Evolutionary conservation across 1,139 yeast species (phyloP).

Genomic region (Candida tetrigidarum): DNA sequence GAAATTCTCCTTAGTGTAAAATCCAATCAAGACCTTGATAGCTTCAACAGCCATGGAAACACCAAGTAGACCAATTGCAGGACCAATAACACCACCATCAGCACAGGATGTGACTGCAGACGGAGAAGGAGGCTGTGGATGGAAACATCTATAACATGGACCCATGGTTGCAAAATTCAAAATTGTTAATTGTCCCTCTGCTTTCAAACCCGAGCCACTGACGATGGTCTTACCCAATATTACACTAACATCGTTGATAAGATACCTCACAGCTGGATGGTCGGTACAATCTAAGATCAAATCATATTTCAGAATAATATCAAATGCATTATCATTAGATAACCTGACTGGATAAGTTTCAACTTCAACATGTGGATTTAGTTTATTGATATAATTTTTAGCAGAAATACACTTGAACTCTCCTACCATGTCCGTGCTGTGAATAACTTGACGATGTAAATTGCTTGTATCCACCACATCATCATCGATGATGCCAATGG

Average conservation of each 20-base stretch:
- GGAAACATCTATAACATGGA: slow-evolving; percentile 95
- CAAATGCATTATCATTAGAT: slow-evolving; percentile 61
- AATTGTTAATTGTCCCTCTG: slow-evolving; percentile 89
- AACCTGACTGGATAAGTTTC: slow-evolving; percentile 57
- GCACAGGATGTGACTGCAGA: slow-evolving; percentile 82
- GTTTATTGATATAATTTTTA: slow-evolving; percentile 44
- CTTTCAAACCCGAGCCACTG: slow-evolving; percentile 89
- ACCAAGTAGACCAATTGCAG: slow-evolving; percentile 93
- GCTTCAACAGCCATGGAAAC: slow-evolving; percentile 88
- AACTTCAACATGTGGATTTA: slow-evolving; percentile 73
- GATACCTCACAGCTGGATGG: slow-evolving; percentile 84
- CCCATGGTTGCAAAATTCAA: slow-evolving; percentile 70
- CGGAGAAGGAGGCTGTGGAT: slow-evolving; percentile 90
- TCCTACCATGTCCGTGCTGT: slow-evolving; percentile 69
- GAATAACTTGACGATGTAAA: slow-evolving; percentile 87
- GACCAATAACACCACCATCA: slow-evolving; percentile 96
- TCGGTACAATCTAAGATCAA: slow-evolving; percentile 92
- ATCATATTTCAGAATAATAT: slow-evolving; percentile 66
- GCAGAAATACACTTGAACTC: slow-evolving; percentile 81
- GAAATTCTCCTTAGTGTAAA: slow-evolving; percentile 55
- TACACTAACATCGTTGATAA: slow-evolving; percentile 86
- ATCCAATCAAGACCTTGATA: slow-evolving; percentile 68
- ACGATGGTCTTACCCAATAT: slow-evolving; percentile 70
- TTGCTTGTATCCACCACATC: slow-evolving; percentile 86
- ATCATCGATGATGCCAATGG: slow-evolving; percentile 83